Conservation (phyloP, 2,329 filamentous ascomycete genomes). For the Penicillium thymicola region DNA sequence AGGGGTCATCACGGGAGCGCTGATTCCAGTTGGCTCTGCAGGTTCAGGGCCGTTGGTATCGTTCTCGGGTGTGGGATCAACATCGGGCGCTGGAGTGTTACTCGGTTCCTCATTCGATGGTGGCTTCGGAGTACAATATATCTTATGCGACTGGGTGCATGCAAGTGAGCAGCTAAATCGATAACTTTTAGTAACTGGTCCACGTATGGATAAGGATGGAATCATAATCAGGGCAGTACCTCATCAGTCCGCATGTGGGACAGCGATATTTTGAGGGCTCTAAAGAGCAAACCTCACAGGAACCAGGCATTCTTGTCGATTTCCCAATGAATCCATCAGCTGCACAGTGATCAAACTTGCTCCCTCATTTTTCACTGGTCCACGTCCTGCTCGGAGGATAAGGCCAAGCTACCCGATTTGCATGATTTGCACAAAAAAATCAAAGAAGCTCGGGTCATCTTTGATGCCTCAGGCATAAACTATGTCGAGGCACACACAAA, state of each 20-base stretch:
- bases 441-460: constrained; percentile 7
- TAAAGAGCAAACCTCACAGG: constrained; percentile 39
- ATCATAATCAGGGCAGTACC: constrained; percentile 26
- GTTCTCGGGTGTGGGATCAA: constrained; percentile 5
- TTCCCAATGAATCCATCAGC: constrained; percentile 12
- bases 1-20: not conserved
- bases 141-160: constrained; percentile 46
- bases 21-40: constrained; percentile 1
- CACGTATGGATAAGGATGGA: not conserved
- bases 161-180: constrained; percentile 43
- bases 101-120: constrained; percentile 16
- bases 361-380: constrained; percentile 17
- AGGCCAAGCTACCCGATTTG: constrained; percentile 1
- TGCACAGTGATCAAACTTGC: constrained; percentile 9
- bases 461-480: constrained; percentile 6
- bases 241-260: constrained; percentile 37
- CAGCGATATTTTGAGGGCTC: constrained; percentile 41
- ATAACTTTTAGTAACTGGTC: not conserved
- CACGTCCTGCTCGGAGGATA: not conserved
- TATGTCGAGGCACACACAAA: too few relatives aligned
- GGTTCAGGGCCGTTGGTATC: constrained; percentile 5
- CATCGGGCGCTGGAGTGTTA: constrained; percentile 9
- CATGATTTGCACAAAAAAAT: not conserved
- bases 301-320: constrained; percentile 28
- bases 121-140: constrained; percentile 38